These are phyloP conservation scores for Spirogloea muscicola DNA, from an alignment of 139 green algal genomes.

Conservation along the genomic window DNA sequence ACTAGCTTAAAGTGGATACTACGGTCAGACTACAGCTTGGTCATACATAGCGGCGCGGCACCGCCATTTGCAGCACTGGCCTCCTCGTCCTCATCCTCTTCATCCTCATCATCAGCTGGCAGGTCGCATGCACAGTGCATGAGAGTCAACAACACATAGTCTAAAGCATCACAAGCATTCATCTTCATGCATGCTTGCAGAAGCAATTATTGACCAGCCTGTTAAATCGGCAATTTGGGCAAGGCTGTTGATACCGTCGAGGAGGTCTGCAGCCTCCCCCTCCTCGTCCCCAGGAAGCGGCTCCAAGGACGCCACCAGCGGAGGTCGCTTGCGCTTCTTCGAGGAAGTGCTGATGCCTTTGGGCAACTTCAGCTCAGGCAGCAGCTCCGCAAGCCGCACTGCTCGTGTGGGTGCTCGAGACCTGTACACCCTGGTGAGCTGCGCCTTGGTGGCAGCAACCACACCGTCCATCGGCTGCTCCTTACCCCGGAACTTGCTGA, in stretches of 20 bases:
- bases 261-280: constrained; percentile 12
- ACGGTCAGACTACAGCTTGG: no score
- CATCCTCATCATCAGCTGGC: background rate
- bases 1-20: no score
- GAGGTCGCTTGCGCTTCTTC: background rate
- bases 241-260: constrained; percentile 4
- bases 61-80: background rate
- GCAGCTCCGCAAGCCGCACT: constrained; percentile 17
- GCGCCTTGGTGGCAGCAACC: constrained; percentile 21
- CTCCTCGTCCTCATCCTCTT: constrained; percentile 18
- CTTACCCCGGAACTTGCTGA: constrained; percentile 45
- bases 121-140: background rate
- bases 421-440: constrained; percentile 62
- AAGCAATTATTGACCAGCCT: background rate
- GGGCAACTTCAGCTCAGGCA: constrained; percentile 2
- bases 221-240: background rate
- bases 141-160: background rate
- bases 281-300: constrained; percentile 27
- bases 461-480: constrained; percentile 20
- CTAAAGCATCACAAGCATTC: background rate
- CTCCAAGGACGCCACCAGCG: no score
- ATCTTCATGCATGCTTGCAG: background rate
- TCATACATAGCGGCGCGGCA: background rate
- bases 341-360: background rate
- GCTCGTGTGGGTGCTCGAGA: background rate